Evolutionary conservation across 164 flowering plant species (phyloP), one percentile per base, ranked within the genome.

Genomic region (Umbilicus rupestris): DNA sequence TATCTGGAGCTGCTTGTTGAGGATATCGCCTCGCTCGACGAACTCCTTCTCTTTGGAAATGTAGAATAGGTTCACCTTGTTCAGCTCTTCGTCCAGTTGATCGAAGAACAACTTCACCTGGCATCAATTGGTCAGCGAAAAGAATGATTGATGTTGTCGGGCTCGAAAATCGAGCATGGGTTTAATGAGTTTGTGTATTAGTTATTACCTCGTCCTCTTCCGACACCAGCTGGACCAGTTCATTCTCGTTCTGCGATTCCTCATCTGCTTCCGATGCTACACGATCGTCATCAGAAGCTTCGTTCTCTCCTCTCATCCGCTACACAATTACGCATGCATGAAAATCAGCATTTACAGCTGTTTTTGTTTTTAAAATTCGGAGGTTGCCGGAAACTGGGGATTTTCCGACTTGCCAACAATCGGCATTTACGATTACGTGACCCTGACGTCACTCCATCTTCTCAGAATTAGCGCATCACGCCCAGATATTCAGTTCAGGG

Each of bases 131-230:
- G 60, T 55, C 31, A 55, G 28, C 60, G 31, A 1, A 7, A 26
- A 7, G 17, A 39, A 24, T 39, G 19, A 20, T 26, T 24, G 7
- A 60, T 6, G n/a, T 7, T 5, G 19, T 60, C 22, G n/a, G 35
- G 19, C 39, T 59, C 24, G 28, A 59, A 60, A 60, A 4, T 30
- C 11, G 39, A 17, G n/a, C 8, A 35, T 31, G 37, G 3, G n/a
- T 20, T 20, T 29, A 41, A 20, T n/a, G 29, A 28, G 14, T 26
- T 31, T 44, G n/a, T n/a, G n/a, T n/a, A n/a, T n/a, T n/a, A n/a
- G n/a, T n/a, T n/a, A 4, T 44, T 78, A 93, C 97, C 92, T 87
- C 97, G 60, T 90, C 92, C 65, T 85, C 92, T 68, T 83, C 86
- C 0, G 96, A 83, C 67, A 84, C 85, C 33, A 87, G 70, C 39